Base-by-base conservation (phyloP, 2,329 filamentous ascomycete species). In the Orbilia javanica region DNA sequence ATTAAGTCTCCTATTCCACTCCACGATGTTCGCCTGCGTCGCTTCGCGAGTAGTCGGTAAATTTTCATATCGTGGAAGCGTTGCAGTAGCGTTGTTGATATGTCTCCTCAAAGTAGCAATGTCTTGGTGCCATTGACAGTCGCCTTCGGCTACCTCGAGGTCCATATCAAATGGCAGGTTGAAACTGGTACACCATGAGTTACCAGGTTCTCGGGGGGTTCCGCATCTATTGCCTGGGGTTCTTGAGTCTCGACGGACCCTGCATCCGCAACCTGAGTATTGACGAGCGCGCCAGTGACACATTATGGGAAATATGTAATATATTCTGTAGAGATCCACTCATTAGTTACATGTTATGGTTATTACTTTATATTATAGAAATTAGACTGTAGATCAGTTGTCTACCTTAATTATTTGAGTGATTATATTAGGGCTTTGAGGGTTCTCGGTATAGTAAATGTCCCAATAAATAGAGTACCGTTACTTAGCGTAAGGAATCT, bases 261-360 rank as follows among this genome's bases (percentile, higher is more conserved):
- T 50, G 62, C 62, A 66, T 10, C 31, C 44, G 44, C 62, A 66
- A 1, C 8, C 15, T 10, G 48, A 25, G 15, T 44, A 53, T 2
- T 67, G 48, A 31, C 52, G 25, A 10, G 34, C 15, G 6, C 46
- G 31, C 63, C 63, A 67, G 15, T 53, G 44, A 39, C 63, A 67
- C 48, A 67, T 67, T 10, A 0, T 42, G 8, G 34, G 18, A 11
- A 57, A 3, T n/a, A 10, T 39, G 18, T 20, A 57, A 3, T n/a
- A 10, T 39, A 42, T 25, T 27, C 18, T 42, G 11, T 4, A 22
- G 20, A 36, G 6, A 3, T 8, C 11, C 8, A 18, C 18, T 6
- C 11, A 20, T 44, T 44, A 44, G 4, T 20, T 20, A 6, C 42
- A 20, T 20, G 4, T n/a, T 5, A 8, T 4, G 4, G 7, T n/a